Evolutionary conservation across 495 filamentous ascomycete species (phyloP).

Genomic region (Pyrenopolyporus hunteri): DNA sequence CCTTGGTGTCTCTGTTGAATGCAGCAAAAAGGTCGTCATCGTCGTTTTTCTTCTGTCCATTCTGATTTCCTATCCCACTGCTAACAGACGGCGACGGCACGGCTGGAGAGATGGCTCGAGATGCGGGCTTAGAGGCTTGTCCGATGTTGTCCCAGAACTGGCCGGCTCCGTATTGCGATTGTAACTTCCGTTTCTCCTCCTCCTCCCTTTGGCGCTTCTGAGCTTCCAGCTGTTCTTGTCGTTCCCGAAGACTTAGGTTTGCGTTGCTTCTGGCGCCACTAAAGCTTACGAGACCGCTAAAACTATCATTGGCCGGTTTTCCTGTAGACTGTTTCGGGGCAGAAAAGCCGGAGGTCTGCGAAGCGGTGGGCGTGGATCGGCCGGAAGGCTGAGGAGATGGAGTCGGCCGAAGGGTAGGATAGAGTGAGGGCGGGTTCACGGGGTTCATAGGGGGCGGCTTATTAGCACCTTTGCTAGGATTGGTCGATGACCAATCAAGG

Average conservation of each 20-base stretch:
- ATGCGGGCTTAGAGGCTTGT: slow-evolving; percentile 43
- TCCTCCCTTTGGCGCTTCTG: slow-evolving; percentile 78
- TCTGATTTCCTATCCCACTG: slow-evolving; percentile 33
- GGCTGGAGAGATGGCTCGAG: slow-evolving; percentile 44
- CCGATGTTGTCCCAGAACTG: slow-evolving; percentile 75
- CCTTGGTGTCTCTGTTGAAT: slow-evolving; percentile 63
- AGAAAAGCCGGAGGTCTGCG: slow-evolving; percentile 57
- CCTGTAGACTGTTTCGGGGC: slow-evolving; percentile 60
- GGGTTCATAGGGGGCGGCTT: slow-evolving; percentile 52
- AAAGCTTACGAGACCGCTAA: slow-evolving; percentile 85
- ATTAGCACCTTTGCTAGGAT: slow-evolving; percentile 44
- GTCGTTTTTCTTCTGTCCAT: slow-evolving; percentile 43
- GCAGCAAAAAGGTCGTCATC: slow-evolving; percentile 69
- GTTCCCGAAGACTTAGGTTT: slow-evolving; percentile 81
- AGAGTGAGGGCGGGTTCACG: slow-evolving; percentile 55
- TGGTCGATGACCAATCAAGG: slow-evolving; percentile 58
- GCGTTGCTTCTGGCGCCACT: slow-evolving; percentile 67
- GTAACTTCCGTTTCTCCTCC: slow-evolving; percentile 69
- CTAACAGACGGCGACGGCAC: slow-evolving; percentile 29
- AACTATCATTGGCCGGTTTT: slow-evolving; percentile 78
- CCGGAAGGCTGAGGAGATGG: slow-evolving; percentile 66
- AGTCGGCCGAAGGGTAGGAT: slow-evolving; percentile 65
- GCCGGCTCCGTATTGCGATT: slow-evolving; percentile 73
- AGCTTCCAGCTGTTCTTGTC: slow-evolving; percentile 79
- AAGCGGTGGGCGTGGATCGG: slow-evolving; percentile 69